Conservation (phyloP, 495 filamentous ascomycete genomes). For the Trichoderma asperelloides region DNA sequence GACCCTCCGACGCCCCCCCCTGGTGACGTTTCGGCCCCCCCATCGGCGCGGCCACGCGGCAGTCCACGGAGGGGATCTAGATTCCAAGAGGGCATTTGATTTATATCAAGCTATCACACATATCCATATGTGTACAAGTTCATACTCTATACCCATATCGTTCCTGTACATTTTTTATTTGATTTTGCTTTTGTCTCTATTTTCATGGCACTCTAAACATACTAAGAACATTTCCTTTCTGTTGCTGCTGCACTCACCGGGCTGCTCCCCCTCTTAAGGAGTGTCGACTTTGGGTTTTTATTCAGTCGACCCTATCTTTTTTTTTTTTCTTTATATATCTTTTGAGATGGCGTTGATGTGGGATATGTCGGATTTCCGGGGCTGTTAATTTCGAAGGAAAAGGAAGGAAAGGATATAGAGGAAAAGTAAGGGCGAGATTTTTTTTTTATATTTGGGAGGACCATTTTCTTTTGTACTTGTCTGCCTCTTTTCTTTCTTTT, state of each 20-base stretch:
- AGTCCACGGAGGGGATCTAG: conserved; percentile 25
- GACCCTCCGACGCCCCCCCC: conserved; percentile 15
- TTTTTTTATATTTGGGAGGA: background rate
- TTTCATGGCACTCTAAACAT: background rate
- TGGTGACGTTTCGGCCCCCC: conserved; percentile 20
- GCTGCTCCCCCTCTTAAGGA: background rate
- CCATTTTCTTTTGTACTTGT: background rate
- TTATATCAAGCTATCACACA: background rate
- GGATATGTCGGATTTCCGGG: background rate
- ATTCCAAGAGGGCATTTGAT: conserved; percentile 46
- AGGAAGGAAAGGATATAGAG: conserved; percentile 4
- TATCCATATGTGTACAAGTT: too few relatives aligned
- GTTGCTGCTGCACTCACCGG: background rate
- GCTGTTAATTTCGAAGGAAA: background rate
- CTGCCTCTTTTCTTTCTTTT: background rate
- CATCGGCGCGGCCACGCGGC: background rate
- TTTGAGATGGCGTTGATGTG: background rate
- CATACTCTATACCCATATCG: background rate
- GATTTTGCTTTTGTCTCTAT: conserved; percentile 13
- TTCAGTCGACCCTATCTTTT: background rate
- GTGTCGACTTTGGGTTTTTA: background rate
- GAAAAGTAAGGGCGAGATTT: conserved; percentile 1
- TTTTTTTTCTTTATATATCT: background rate
- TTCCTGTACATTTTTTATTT: background rate
- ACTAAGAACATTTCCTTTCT: background rate